These are phyloP conservation scores for Halophytophthora batemanensis DNA, from an alignment of 352 stramenopile species.

Conservation along the genomic window DNA sequence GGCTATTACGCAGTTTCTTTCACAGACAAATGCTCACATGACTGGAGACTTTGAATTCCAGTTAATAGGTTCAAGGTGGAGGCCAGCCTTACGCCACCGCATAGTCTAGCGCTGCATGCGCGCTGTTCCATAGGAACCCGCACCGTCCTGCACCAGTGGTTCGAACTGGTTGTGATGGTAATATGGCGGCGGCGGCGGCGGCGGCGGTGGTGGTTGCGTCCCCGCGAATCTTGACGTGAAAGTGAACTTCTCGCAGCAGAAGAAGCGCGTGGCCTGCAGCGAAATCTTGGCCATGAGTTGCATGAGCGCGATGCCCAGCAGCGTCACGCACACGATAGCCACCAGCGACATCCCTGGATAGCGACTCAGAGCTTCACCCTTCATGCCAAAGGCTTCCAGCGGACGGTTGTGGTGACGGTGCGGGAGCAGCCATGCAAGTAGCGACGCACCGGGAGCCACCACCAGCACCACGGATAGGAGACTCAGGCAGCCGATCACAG, in stretches of 20 bases:
- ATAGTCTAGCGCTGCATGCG: slow-evolving; percentile 10
- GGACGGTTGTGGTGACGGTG: slow-evolving; percentile 11
- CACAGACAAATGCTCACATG: no score
- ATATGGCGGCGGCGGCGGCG: slow-evolving; percentile 5
- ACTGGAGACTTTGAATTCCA: no score
- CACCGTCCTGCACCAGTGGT: slow-evolving; percentile 1
- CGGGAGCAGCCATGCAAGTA: slow-evolving; percentile 21
- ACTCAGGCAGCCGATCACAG: slow-evolving; percentile 41
- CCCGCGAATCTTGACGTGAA: slow-evolving; percentile 7
- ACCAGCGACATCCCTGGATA: slow-evolving; percentile 24
- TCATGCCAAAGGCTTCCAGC: slow-evolving; percentile 24
- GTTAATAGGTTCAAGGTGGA: no score
- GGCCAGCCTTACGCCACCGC: no score
- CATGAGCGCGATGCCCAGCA: slow-evolving; percentile 54
- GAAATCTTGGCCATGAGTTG: slow-evolving; percentile 45
- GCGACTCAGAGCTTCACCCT: slow-evolving; percentile 13
- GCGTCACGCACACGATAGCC: slow-evolving; percentile 26
- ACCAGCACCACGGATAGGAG: slow-evolving; percentile 27
- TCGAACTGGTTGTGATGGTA: slow-evolving; percentile 13
- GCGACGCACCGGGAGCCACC: slow-evolving; percentile 23
- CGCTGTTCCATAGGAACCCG: slow-evolving; percentile 23
- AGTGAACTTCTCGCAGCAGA: slow-evolving; percentile 46
- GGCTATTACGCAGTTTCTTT: no score
- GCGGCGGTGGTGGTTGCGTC: no score
- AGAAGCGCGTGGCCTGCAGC: slow-evolving; percentile 34